Base-by-base conservation (phyloP, 2,329 filamentous ascomycete species). In the Epichloe bromicola region DNA sequence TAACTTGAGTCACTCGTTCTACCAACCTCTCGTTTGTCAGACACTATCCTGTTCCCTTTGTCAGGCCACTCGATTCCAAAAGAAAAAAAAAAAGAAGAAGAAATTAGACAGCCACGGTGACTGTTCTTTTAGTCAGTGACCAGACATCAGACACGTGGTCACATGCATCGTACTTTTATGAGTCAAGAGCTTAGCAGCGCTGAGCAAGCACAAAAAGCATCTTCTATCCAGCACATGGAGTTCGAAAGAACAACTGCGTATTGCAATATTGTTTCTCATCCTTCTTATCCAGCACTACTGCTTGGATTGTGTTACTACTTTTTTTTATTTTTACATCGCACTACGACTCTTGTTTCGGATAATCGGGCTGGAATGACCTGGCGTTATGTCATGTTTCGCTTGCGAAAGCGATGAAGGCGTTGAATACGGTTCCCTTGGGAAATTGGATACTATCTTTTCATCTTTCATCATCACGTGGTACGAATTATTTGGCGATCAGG, bases 361-460 rank as follows among this genome's bases (percentile, higher is more conserved):
- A 12, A 37, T 26, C 5, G 14, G 46, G 30, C 46, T 46, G 33
- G 19, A n/a, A 26, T 26, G 33, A 26, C 34, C 20, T 5, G 36
- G 44, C 37, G 46, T 26, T 38, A 26, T 37, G 23, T 20, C 37
- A 51, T 34, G 12, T 5, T 20, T 20, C 26, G 45, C 50, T 51
- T 51, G 45, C 45, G 33, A 51, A 48, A 47, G 40, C 50, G 39
- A 51, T 46, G 15, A 40, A 38, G 50, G 50, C 50, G 50, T 51
- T 38, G 33, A 26, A 34, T 1, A 10, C 8, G 34, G 39, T 15
- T 43, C 39, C 20, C 6, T 23, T 15, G n/a, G 38, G 36, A 5
- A 38, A n/a, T 26, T 26, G 14, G 5, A 1, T 8, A 3, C 12
- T 2, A 7, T 44, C 26, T 23, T 19, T 6, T 42, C 19, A 6